Evolutionary conservation across 768 basidiomycete species (phyloP).

Genomic region (Rhodosporidiobolus odoratus): DNA sequence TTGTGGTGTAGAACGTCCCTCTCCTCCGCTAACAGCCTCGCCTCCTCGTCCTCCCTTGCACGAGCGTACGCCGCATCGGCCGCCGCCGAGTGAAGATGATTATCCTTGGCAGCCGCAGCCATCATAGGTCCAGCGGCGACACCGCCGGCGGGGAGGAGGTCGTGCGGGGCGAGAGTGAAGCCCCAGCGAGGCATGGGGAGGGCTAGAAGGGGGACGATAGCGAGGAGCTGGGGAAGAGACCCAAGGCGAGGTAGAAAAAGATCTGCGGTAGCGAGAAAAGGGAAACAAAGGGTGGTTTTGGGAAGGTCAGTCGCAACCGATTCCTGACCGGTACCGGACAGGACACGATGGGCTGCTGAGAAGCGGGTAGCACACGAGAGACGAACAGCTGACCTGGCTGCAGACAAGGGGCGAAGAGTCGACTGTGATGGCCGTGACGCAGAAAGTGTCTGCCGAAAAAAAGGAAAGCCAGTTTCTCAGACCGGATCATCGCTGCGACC

Average conservation of each 20-base stretch:
- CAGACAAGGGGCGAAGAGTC: conserved; percentile 13
- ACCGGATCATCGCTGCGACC: no score
- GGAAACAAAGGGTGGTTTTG: neutral
- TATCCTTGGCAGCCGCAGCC: neutral
- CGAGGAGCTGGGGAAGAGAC: conserved; percentile 17
- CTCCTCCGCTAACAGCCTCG: neutral
- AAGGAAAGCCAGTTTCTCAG: neutral
- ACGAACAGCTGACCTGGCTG: neutral
- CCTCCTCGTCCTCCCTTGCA: neutral
- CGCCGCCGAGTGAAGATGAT: neutral
- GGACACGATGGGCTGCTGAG: neutral
- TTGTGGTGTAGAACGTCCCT: neutral
- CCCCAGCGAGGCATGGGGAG: conserved; percentile 25
- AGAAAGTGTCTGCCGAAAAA: conserved; percentile 8
- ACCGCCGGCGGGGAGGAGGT: neutral
- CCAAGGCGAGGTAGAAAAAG: conserved; percentile 21
- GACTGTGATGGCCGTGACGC: neutral
- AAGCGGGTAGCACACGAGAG: neutral
- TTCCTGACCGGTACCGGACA: no score
- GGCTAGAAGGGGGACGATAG: conserved; percentile 43
- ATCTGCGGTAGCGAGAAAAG: neutral
- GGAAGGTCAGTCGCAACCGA: no score
- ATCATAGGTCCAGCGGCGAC: neutral
- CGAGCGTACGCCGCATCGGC: neutral
- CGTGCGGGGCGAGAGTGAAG: neutral